Evolutionary conservation across 179 eudicot species (phyloP).

Genomic region (Spergularia azorica): DNA sequence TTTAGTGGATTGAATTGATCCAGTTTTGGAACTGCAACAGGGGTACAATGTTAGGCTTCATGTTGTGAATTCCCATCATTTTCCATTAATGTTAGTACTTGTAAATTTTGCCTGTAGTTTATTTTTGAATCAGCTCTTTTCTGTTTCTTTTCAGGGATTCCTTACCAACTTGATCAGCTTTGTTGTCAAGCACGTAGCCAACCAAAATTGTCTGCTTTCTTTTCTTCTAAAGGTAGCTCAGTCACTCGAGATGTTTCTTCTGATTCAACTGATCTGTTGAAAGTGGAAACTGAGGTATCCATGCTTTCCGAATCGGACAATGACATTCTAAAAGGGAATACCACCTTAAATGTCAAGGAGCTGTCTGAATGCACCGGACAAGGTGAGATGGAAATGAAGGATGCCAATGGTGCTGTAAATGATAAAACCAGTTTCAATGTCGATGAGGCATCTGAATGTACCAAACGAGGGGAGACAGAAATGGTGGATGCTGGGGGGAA

Average conservation of each 20-base stretch:
- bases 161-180: conserved; percentile 87
- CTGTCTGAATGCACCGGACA: conserved; percentile 35
- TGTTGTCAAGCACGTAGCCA: conserved; percentile 51
- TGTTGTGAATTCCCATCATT: conserved; percentile 43
- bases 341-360: conserved; percentile 35
- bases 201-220: conserved; percentile 72
- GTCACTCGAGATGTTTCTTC: conserved; percentile 31
- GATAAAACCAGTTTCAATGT: conserved; percentile 32
- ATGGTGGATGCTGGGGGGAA: conserved; percentile 22
- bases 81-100: conserved; percentile 17
- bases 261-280: conserved; percentile 30
- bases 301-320: conserved; percentile 33
- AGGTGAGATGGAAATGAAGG: conserved; percentile 27
- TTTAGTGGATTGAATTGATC: background rate
- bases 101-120: background rate
- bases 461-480: conserved; percentile 27
- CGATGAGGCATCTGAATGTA: conserved; percentile 36
- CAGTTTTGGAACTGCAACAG: background rate
- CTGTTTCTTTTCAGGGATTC: conserved; percentile 28
- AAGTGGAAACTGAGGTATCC: conserved; percentile 35
- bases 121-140: conserved; percentile 19
- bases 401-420: conserved; percentile 25
- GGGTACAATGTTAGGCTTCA: background rate
- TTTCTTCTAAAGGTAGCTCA: conserved; percentile 42
- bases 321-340: conserved; percentile 37